Percentiles rank a stretch among this genome's conserved stretches.
phyloP scores from a whole-genome alignment of 2,329 filamentous ascomycete species.

The Phoma sp. region DNA sequence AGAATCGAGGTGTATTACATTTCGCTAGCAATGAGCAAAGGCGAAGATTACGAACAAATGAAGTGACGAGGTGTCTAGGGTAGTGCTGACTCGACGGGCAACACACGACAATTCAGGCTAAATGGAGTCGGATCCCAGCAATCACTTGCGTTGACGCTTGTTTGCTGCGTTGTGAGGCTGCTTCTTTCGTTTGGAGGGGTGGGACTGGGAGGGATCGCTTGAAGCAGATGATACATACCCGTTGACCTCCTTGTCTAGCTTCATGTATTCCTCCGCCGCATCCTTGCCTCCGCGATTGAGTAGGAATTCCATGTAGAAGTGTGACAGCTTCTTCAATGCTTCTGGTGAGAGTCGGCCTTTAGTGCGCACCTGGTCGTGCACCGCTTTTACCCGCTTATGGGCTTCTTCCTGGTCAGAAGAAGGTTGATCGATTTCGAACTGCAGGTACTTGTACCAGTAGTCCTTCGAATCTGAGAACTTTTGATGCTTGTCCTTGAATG shows the following conservation, averaged over 20 bases:
- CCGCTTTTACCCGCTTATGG: conserved; percentile 77
- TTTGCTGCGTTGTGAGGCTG: conserved; percentile 45
- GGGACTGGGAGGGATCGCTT: conserved; percentile 33
- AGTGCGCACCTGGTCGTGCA: conserved; percentile 76
- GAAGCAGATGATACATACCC: conserved; percentile 60
- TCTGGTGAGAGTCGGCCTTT: conserved; percentile 74
- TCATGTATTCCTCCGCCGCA: conserved; percentile 84
- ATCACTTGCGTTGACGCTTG: conserved; percentile 41
- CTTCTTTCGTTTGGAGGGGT: conserved; percentile 35
- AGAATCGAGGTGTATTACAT: conserved; percentile 40
- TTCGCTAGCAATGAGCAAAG: conserved; percentile 34
- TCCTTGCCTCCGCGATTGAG: conserved; percentile 83
- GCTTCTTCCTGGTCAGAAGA: conserved; percentile 69
- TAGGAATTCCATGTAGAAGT: conserved; percentile 82
- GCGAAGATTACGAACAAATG: conserved; percentile 26
- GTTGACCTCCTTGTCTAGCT: conserved; percentile 84
- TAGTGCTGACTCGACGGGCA: conserved; percentile 4
- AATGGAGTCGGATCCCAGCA: conserved; percentile 16
- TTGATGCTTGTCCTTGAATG: conserved; percentile 83
- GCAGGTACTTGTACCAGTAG: conserved; percentile 90
- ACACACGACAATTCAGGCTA: conserved; percentile 8
- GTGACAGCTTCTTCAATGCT: conserved; percentile 76
- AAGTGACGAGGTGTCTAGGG: conserved; percentile 22
- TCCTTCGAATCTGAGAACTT: conserved; percentile 84
- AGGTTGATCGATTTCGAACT: conserved; percentile 87